Evolutionary conservation across 1,284 basidiomycete species (phyloP), one percentile per base, ranked within the genome.

Genomic region (Sanghuangporus sanghuang): DNA sequence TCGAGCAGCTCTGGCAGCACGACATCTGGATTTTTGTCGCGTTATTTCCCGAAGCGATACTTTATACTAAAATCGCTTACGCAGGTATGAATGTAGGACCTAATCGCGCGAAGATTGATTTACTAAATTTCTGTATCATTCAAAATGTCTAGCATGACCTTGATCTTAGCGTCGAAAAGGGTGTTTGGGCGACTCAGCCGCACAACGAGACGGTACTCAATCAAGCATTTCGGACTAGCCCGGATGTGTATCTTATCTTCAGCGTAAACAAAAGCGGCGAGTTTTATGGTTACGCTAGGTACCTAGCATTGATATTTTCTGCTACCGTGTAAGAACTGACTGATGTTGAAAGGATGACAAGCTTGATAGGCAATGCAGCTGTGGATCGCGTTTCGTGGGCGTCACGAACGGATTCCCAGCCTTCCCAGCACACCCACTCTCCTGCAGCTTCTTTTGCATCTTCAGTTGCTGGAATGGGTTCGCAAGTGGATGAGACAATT

Each of bases 1-100:
- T 83, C 86, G n/a, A 85, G 82, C 68, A 87, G 85, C 70, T 87
- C 85, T 50, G 85, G 83, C 3, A 89, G 86, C 48, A 90, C 89
- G 1, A 87, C 77, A 66, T 93, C 92, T 23, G 88, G 89, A 69
- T 74, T 96, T 67, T 78, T 96, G 7, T 70, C 79, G 7, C 81
- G 79, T 52, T 78, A 92, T 73, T 98, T 97, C 73, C 92, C 93
- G 3, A 85, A 85, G 71, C 86, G 96, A 27, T 95, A 88, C 74
- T 98, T 98, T 71, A 96, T 98, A 66, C 84, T 98, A 68, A 98
- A 98, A 76, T 94, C 91, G 39, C 76, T 92, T 68, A 89, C 89
- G 0, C 84, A 86, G 78, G 93, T 92, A 73, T 69, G 81, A 66
- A 23, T 50, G 23, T 8, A 27, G 21, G 55, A 46, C n/a, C n/a